Base-by-base conservation (phyloP, 352 stramenopile genomes). In the Pythium coloratum region DNA sequence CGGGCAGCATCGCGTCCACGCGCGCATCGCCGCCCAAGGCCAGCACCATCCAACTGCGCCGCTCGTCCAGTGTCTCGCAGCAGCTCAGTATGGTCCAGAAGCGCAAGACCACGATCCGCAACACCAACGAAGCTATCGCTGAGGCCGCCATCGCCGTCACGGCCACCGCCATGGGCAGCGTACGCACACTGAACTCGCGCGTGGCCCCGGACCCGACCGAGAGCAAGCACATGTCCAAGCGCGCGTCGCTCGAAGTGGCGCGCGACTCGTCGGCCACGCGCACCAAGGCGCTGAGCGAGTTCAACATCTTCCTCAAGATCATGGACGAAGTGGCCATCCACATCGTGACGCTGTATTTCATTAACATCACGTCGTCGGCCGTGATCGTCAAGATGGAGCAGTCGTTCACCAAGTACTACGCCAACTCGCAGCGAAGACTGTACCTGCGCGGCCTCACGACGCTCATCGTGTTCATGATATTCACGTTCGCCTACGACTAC, bases 301-400 rank as follows among this genome's bases (percentile, higher is more conserved):
- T 92, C 62, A 86, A 80, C 62, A 68, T 92, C 36, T 92, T 91
- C 66, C 72, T 92, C 38, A 88, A 88, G 63, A 83, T 91, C 73
- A 90, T 91, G 72, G 86, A 94, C 62, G 81, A 94, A 47, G 84
- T 92, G 13, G 86, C 81, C 36, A 91, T 91, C 50, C 86, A 94
- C 69, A 83, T 82, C 42, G 70, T 91, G 40, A 92, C 81, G 47
- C 75, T 92, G 54, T 92, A 92, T 64, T 94, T 94, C 59, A 88
- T 91, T 72, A 90, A 87, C 67, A 84, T 92, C 68, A 85, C 77
- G 42, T 88, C 82, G 13, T 80, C 82, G 9, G 70, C 73, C 0
- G 82, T 91, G 20, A 90, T 92, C 34, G 70, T 75, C 28, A 88
- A 91, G 61, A 91, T 94, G 82, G 86, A 94, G 62, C 70, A 85